Conservation (phyloP, 495 filamentous ascomycete genomes). For the Hyaloscypha variabilis region DNA sequence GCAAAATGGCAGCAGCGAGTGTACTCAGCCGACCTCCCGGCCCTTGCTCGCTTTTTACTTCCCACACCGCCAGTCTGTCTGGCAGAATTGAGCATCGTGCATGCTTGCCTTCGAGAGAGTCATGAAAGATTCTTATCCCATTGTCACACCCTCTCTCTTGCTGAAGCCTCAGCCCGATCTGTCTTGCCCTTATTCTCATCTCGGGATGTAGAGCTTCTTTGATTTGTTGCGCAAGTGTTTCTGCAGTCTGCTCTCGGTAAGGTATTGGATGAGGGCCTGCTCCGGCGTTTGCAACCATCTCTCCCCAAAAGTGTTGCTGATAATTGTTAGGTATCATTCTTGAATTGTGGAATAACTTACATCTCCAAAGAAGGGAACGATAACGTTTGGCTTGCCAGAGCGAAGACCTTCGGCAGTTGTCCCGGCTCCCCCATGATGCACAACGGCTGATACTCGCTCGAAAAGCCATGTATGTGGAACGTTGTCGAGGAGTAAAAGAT, state of each 20-base stretch:
- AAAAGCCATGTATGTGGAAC: slow-evolving; percentile 81
- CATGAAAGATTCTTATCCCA: slow-evolving; percentile 68
- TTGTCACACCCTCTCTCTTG: slow-evolving; percentile 63
- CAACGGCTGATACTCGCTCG: slow-evolving; percentile 68
- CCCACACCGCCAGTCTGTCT: slow-evolving; percentile 66
- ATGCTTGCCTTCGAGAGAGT: slow-evolving; percentile 56
- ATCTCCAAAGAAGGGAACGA: slow-evolving; percentile 84
- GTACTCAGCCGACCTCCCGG: slow-evolving; percentile 61
- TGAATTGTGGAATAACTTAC: slow-evolving; percentile 27
- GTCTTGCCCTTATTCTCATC: slow-evolving; percentile 52
- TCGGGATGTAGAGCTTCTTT: slow-evolving; percentile 53
- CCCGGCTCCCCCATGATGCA: slow-evolving; percentile 78
- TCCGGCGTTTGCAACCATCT: slow-evolving; percentile 67
- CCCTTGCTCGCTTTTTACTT: slow-evolving; percentile 36
- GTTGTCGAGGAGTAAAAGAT: slow-evolving; percentile 63
- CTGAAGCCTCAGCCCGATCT: slow-evolving; percentile 59
- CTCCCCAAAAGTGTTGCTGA: slow-evolving; percentile 78
- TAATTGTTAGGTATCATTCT: not conserved
- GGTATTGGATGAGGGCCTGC: slow-evolving; percentile 73
- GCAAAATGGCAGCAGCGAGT: slow-evolving; percentile 64
- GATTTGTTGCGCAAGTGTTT: slow-evolving; percentile 62
- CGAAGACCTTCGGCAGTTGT: slow-evolving; percentile 69
- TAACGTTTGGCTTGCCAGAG: slow-evolving; percentile 65
- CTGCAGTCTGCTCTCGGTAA: slow-evolving; percentile 59
- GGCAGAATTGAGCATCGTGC: slow-evolving; percentile 66